Conservation (phyloP, 345 rosid genomes). For the Pistacia vera region DNA sequence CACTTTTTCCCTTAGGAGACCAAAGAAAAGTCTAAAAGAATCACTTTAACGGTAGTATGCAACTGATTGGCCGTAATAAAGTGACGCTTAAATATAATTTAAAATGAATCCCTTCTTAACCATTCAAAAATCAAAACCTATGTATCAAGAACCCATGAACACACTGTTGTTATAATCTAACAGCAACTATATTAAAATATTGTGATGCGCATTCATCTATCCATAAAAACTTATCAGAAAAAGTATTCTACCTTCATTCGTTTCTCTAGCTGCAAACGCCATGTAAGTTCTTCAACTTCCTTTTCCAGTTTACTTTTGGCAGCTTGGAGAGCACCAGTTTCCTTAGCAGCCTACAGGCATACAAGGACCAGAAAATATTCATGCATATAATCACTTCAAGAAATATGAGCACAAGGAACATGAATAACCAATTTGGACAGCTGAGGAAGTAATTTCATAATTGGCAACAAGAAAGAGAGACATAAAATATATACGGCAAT, state of each 20-base stretch:
- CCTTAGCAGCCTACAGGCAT: slow-evolving; percentile 82
- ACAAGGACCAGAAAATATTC: slow-evolving; percentile 14
- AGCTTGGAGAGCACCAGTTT: slow-evolving; percentile 95
- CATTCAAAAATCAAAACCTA: not conserved
- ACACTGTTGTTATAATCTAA: not conserved
- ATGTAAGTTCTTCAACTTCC: slow-evolving; percentile 90
- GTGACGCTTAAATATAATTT: not conserved
- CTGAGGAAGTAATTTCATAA: not conserved
- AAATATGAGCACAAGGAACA: slow-evolving; percentile 3
- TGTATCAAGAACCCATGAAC: not conserved
- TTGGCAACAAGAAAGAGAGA: not conserved
- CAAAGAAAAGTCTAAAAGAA: not conserved
- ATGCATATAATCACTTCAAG: not conserved
- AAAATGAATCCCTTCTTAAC: not conserved
- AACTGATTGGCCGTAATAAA: not conserved
- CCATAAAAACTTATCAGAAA: slow-evolving; percentile 5
- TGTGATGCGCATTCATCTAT: not conserved
- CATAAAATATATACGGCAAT: not conserved
- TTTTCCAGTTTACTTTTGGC: slow-evolving; percentile 91
- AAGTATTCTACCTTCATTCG: slow-evolving; percentile 63
- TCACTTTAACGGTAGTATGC: slow-evolving; percentile 5
- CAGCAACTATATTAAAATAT: not conserved
- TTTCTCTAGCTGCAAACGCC: slow-evolving; percentile 81
- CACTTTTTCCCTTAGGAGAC: not conserved
- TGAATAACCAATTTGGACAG: not conserved